These are phyloP conservation scores for Heterobasidion irregulare DNA, from an alignment of 1,284 basidiomycete species.

Conservation along the genomic window DNA sequence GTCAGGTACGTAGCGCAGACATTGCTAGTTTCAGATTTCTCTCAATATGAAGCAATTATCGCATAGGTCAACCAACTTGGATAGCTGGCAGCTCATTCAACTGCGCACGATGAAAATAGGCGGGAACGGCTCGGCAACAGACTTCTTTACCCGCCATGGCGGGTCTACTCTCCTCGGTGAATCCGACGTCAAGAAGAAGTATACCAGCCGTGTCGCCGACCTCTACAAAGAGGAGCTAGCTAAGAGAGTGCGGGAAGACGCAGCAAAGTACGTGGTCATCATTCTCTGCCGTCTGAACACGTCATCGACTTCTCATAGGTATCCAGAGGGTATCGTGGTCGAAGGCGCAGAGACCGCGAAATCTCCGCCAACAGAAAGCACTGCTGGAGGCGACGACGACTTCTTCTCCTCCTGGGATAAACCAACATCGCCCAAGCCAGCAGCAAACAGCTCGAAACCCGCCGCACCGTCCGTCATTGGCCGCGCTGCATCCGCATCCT, in stretches of 20 bases:
- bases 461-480: constrained; percentile 52
- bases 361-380: constrained; percentile 17
- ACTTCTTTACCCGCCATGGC: constrained; percentile 89
- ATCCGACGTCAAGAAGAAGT: constrained; percentile 84
- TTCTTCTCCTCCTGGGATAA: constrained; percentile 98
- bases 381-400: constrained; percentile 58
- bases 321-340: constrained; percentile 68
- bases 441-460: constrained; percentile 41
- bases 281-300: background rate
- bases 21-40: background rate
- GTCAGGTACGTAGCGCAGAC: constrained; percentile 61
- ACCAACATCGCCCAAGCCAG: constrained; percentile 46
- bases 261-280: constrained; percentile 41
- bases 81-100: constrained; percentile 90
- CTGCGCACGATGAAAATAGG: constrained; percentile 96
- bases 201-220: constrained; percentile 76
- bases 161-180: constrained; percentile 65
- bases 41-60: background rate
- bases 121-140: constrained; percentile 83
- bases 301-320: constrained; percentile 32
- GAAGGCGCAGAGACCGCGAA: constrained; percentile 58
- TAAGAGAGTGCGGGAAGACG: constrained; percentile 77
- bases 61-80: constrained; percentile 88
- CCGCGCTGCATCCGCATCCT: constrained; percentile 32
- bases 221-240: constrained; percentile 92